A percentile compares a stretch with the other conserved stretches of the same genome.
These are phyloP conservation scores for Hygrophorus pudorinus DNA, from an alignment of 768 basidiomycete genomes.

Conservation along the genomic window DNA sequence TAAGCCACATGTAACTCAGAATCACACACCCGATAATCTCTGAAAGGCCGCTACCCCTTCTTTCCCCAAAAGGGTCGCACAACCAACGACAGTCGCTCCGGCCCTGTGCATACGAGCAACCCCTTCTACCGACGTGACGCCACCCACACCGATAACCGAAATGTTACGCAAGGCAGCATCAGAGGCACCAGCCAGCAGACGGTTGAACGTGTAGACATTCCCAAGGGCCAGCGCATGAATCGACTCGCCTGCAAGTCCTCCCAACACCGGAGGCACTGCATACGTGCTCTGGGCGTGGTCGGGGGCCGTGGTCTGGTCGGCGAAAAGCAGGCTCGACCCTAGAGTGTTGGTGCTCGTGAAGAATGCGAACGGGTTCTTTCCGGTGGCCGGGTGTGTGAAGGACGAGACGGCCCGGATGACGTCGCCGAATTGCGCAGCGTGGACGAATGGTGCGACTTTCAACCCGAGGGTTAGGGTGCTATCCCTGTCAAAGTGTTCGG, in stretches of 20 bases:
- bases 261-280: slow-evolving; percentile 55
- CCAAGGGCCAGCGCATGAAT: slow-evolving; percentile 73
- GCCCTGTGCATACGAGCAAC: slow-evolving; percentile 57
- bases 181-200: slow-evolving; percentile 33
- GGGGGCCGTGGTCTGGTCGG: slow-evolving; percentile 33
- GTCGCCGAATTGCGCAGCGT: slow-evolving; percentile 47
- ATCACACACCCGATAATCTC: slow-evolving; percentile 16
- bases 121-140: slow-evolving; percentile 54
- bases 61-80: slow-evolving; percentile 42
- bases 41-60: slow-evolving; percentile 47
- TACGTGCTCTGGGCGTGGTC: slow-evolving; percentile 20
- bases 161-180: slow-evolving; percentile 34
- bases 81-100: slow-evolving; percentile 40
- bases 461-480: slow-evolving; percentile 56
- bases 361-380: slow-evolving; percentile 48
- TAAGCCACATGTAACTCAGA: no score
- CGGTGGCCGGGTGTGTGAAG: slow-evolving; percentile 20
- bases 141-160: slow-evolving; percentile 72
- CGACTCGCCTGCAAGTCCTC: slow-evolving; percentile 69
- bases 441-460: slow-evolving; percentile 71
- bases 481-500: slow-evolving; percentile 38
- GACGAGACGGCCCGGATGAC: slow-evolving; percentile 36
- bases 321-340: slow-evolving; percentile 56
- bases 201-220: slow-evolving; percentile 57
- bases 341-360: slow-evolving; percentile 77